phyloP scores from a whole-genome alignment of 306 rosid species.

The Mucuna pruriens region DNA sequence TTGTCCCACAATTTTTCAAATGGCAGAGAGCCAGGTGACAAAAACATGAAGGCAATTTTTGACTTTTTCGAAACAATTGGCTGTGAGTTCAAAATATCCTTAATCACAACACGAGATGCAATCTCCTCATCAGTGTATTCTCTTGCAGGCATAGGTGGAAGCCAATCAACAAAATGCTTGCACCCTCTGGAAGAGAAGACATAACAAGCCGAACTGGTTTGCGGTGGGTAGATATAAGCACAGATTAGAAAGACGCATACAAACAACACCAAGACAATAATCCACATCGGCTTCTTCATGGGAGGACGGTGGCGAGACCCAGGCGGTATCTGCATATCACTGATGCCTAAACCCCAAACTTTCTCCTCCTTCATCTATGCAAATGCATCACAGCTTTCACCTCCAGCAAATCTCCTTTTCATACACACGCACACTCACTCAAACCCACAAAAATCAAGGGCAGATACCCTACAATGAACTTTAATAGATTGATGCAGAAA shows the following conservation, averaged over 20 bases:
- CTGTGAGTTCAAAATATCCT: constrained; percentile 70
- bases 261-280: constrained; percentile 82
- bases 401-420: constrained; percentile 31
- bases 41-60: constrained; percentile 95
- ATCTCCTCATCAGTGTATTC: constrained; percentile 83
- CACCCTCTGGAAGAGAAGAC: constrained; percentile 91
- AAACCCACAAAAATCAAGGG: constrained; percentile 10
- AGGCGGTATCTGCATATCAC: constrained; percentile 75
- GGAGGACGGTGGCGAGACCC: constrained; percentile 91
- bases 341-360: constrained; percentile 77
- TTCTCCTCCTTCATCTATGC: constrained; percentile 77
- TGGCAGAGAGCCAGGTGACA: constrained; percentile 86
- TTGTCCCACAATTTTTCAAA: constrained; percentile 95
- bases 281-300: constrained; percentile 87
- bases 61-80: constrained; percentile 52
- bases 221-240: constrained; percentile 86
- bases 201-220: constrained; percentile 71
- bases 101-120: constrained; percentile 77
- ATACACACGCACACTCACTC: constrained; percentile 31
- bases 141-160: constrained; percentile 84
- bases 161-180: constrained; percentile 71
- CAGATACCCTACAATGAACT: constrained; percentile 23
- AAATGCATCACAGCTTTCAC: constrained; percentile 54
- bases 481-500: constrained; percentile 18
- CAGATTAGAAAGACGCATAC: constrained; percentile 76